A percentile compares a stretch with the other conserved stretches of the same genome.
phyloP scores from a whole-genome alignment of 2,329 filamentous ascomycete species.

The Fusarium denticulatum region DNA sequence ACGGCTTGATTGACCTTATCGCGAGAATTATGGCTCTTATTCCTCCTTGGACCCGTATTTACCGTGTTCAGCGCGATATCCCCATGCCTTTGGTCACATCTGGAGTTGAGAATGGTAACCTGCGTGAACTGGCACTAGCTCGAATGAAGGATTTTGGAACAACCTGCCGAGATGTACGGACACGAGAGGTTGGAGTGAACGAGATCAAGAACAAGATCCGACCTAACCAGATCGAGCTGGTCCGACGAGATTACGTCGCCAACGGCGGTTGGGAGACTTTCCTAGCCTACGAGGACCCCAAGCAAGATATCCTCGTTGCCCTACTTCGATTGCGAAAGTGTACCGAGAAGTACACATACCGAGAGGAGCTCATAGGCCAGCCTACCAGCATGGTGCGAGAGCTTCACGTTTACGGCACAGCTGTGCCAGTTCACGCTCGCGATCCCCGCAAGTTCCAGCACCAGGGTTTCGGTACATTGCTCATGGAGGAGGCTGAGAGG shows the following conservation, averaged over 20 bases:
- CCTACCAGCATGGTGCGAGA: slow-evolving; percentile 93
- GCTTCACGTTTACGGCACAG: slow-evolving; percentile 95
- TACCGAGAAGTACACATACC: slow-evolving; percentile 89
- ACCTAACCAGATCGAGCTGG: slow-evolving; percentile 93
- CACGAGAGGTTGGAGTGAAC: slow-evolving; percentile 96
- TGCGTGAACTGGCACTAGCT: slow-evolving; percentile 92
- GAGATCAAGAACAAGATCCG: slow-evolving; percentile 99
- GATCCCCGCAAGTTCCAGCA: slow-evolving; percentile 98
- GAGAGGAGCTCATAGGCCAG: slow-evolving; percentile 85
- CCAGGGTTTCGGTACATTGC: slow-evolving; percentile 91
- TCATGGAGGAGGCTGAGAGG: slow-evolving; percentile 98
- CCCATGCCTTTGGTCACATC: slow-evolving; percentile 99
- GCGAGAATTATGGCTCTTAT: slow-evolving; percentile 95
- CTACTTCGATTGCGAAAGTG: slow-evolving; percentile 91
- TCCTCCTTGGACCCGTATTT: slow-evolving; percentile 97
- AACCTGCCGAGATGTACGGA: slow-evolving; percentile 94
- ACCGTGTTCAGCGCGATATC: slow-evolving; percentile 97
- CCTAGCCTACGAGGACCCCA: slow-evolving; percentile 96
- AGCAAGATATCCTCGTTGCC: slow-evolving; percentile 96
- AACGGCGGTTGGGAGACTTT: slow-evolving; percentile 99
- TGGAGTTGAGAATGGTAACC: slow-evolving; percentile 96
- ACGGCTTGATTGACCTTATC: slow-evolving; percentile 93
- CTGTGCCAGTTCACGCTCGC: slow-evolving; percentile 95
- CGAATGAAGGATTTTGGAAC: slow-evolving; percentile 99
- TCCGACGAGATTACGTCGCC: slow-evolving; percentile 91